Conservation (phyloP, 441 rosid species). For the Adansonia gregorii region DNA sequence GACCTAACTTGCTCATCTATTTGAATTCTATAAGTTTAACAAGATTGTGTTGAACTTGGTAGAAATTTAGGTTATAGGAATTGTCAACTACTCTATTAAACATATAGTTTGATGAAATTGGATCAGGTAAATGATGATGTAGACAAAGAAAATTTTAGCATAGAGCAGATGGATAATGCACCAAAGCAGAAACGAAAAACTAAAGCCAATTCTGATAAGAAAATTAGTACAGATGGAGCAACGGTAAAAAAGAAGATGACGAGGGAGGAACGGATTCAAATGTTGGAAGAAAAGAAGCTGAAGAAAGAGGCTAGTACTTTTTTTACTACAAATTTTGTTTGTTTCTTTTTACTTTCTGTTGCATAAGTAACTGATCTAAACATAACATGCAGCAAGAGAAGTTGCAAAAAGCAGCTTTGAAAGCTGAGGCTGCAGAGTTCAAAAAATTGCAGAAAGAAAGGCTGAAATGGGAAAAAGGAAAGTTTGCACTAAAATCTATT, state of each 20-base stretch:
- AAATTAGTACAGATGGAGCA: slow-evolving; percentile 39
- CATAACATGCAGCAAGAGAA: slow-evolving; percentile 75
- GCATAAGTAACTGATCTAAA: slow-evolving; percentile 25
- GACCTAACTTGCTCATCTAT: slow-evolving; percentile 12
- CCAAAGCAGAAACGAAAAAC: slow-evolving; percentile 34
- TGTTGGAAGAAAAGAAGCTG: slow-evolving; percentile 77
- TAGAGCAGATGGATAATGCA: slow-evolving; percentile 41
- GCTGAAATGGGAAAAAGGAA: slow-evolving; percentile 92
- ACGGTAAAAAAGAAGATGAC: slow-evolving; percentile 51
- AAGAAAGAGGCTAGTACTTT: slow-evolving; percentile 67
- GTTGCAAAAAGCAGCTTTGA: slow-evolving; percentile 73
- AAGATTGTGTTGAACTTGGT: not conserved
- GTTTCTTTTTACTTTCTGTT: slow-evolving; percentile 22
- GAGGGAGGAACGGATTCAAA: slow-evolving; percentile 57
- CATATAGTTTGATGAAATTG: slow-evolving; percentile 26
- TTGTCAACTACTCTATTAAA: slow-evolving; percentile 10
- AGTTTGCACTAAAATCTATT: slow-evolving; percentile 81
- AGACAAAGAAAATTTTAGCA: slow-evolving; percentile 55
- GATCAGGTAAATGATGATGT: slow-evolving; percentile 55
- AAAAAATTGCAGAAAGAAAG: slow-evolving; percentile 78
- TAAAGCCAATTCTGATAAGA: slow-evolving; percentile 37
- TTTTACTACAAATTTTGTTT: slow-evolving; percentile 18
- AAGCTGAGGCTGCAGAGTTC: slow-evolving; percentile 82
- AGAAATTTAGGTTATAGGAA: not conserved
- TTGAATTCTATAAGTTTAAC: slow-evolving; percentile 9